Evolutionary conservation across 2,329 filamentous ascomycete species (phyloP), one percentile per base, ranked within the genome.

Genomic region (Penicillium sp.): DNA sequence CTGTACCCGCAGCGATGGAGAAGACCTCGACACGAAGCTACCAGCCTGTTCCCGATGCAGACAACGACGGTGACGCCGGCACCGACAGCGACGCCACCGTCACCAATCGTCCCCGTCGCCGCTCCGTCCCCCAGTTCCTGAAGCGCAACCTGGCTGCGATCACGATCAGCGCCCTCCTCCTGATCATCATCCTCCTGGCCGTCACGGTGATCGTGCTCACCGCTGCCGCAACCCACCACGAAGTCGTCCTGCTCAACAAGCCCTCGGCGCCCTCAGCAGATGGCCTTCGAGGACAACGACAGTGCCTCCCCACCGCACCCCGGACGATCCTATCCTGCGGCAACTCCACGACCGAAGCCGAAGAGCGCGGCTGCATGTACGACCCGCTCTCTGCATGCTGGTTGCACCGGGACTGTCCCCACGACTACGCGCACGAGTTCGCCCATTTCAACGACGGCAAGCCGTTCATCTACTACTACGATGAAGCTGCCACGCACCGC

Each of bases 61-160:
- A 38, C 4, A 6, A 27, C 65, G 14, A 73, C 56, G 1, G 68
- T 60, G 37, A 73, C 72, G 16, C 72, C 72, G 1, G 66, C 52
- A 25, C 63, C 63, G 40, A 75, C 71, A 52, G 74, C 73, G 41
- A 72, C 66, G 8, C 71, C 70, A 29, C 73, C 71, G 16, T 38
- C n/a, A 38, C 35, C 18, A 15, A 18, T 19, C 19, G 27, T 11
- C 35, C 18, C 4, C 35, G 35, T 16, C 3, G 75, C 71, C 16
- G 73, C 73, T 27, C 78, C 70, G 15, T 75, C 37, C 1, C 0
- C 71, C 70, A 1, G 68, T 74, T 43, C 16, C 10, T 47, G 6
- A 42, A 42, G 14, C 33, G 32, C 8, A 41, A 47, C 16, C 26
- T 50, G 5, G 23, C 36, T 2, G 33, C 41, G 18, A 50, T 47